Base-by-base conservation (phyloP, 1,139 yeast species). In the Hyphopichia buzzinii region DNA sequence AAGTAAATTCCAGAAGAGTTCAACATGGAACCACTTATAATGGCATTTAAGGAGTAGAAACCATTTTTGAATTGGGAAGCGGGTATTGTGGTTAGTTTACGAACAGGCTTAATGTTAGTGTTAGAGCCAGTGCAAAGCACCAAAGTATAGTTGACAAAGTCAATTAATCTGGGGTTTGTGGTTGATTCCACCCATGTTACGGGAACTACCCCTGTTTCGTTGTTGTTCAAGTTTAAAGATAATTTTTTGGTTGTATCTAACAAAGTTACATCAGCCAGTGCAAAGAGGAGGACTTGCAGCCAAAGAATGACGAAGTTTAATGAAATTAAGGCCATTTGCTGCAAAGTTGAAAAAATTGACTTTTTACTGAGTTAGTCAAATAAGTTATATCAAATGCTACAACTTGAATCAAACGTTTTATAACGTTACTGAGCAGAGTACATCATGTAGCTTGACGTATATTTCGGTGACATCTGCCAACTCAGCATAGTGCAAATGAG, bases 41-140 rank as follows among this genome's bases (percentile, higher is more conserved):
- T 15, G 11, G 11, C 22, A 33, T 16, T 21, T 6, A 17, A 28
- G 4, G 26, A 15, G 15, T 26, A 16, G 15, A 15, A 27, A 5
- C 21, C 8, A 4, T 11, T 19, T 5, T 6, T 2, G 11, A 27
- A 8, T 5, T 10, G 6, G 3, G 17, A 8, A 8, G 33, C 14
- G 3, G 27, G 11, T n/a, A 21, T 15, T n/a, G 27, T 15, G 4
- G 7, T 21, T 16, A 33, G 27, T n/a, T 31, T 28, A 11, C 33
- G 10, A 21, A 39, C 33, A 8, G 35, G 31, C 8, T 17, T 25
- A 12, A 39, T 39, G 8, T 37, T 31, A 7, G 30, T 28, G 6
- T 26, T 33, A 10, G 34, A 23, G 6, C 42, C 42, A 14, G 26
- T 37, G 21, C 42, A 39, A 7, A 39, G 36, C 4, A 33, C 34